Evolutionary conservation across 495 filamentous ascomycete species (phyloP).

Genomic region (Xylaria palmicola): DNA sequence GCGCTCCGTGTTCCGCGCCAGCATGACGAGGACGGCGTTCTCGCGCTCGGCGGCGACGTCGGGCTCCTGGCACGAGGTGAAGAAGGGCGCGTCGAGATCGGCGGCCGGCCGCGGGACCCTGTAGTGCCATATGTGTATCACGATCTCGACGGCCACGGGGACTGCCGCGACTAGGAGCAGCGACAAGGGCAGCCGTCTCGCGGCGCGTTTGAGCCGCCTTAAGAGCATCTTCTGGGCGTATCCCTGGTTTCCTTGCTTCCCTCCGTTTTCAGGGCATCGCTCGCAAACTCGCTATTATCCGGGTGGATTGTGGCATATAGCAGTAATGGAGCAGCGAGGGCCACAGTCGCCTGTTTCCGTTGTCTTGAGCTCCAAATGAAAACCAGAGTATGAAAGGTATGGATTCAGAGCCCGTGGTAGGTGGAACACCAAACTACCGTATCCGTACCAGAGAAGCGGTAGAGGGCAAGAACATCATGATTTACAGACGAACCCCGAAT

Average conservation of each 20-base stretch:
- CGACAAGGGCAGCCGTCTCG: constrained; percentile 29
- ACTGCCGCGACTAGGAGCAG: constrained; percentile 25
- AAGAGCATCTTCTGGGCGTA: constrained; percentile 23
- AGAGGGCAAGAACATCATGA: too few relatives aligned
- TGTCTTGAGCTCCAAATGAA: too few relatives aligned
- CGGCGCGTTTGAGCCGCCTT: constrained; percentile 34
- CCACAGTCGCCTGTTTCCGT: too few relatives aligned
- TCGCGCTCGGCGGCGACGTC: constrained; percentile 60
- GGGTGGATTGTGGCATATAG: too few relatives aligned
- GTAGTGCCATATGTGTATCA: constrained; percentile 30
- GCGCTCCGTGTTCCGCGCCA: constrained; percentile 84
- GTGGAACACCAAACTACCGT: too few relatives aligned
- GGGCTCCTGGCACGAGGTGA: constrained; percentile 45
- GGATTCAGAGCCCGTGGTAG: too few relatives aligned
- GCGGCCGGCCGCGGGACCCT: constrained; percentile 24
- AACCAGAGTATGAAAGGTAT: too few relatives aligned
- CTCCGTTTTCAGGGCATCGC: constrained; percentile 24
- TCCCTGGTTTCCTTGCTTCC: constrained; percentile 1
- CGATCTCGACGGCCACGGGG: constrained; percentile 29
- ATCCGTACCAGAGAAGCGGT: too few relatives aligned
- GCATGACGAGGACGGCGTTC: constrained; percentile 84
- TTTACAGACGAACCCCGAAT: too few relatives aligned
- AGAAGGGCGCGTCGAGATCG: constrained; percentile 45
- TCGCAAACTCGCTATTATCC: too few relatives aligned
- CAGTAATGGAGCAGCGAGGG: too few relatives aligned